Percentiles rank a stretch among this genome's conserved stretches.
These are phyloP conservation scores for Trichocladium uniseriatum DNA, from an alignment of 495 filamentous ascomycete genomes.

Conservation along the genomic window DNA sequence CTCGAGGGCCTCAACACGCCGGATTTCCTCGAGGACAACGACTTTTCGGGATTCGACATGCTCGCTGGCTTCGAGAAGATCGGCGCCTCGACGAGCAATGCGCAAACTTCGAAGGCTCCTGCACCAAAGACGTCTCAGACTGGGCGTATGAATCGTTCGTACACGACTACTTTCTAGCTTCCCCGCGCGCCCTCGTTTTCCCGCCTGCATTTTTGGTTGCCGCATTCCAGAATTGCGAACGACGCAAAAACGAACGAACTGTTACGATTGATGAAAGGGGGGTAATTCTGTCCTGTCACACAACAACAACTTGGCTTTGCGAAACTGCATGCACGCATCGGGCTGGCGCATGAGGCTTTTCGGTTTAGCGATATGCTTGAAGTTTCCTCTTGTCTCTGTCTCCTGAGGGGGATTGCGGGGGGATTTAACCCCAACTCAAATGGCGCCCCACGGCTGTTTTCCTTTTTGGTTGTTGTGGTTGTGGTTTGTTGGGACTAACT, in stretches of 20 bases:
- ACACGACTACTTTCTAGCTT: slow-evolving; percentile 34
- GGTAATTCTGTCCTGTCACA: neutral
- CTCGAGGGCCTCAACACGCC: slow-evolving; percentile 46
- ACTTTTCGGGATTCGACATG: slow-evolving; percentile 68
- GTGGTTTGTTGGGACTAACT: too few species aligned
- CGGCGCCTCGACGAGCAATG: slow-evolving; percentile 42
- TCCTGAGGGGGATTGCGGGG: too few species aligned
- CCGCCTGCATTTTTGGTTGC: too few species aligned
- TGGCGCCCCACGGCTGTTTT: too few species aligned
- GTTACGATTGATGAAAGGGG: slow-evolving; percentile 1
- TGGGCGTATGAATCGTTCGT: slow-evolving; percentile 29
- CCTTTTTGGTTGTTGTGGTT: too few species aligned
- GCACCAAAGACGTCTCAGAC: slow-evolving; percentile 17
- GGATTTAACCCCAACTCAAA: too few species aligned
- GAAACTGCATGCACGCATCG: too few species aligned
- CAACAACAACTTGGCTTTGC: neutral
- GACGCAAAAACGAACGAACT: neutral
- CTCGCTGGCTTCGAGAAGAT: slow-evolving; percentile 87
- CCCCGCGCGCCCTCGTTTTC: too few species aligned
- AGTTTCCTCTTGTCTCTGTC: too few species aligned
- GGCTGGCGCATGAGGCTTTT: too few species aligned
- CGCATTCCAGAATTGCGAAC: too few species aligned
- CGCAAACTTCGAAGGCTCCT: slow-evolving; percentile 17
- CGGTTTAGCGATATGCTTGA: too few species aligned
- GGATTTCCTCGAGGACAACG: slow-evolving; percentile 51